A percentile compares a stretch with the other conserved stretches of the same genome.
These are phyloP conservation scores for Eutypella sp. DNA, from an alignment of 2,329 filamentous ascomycete genomes.

Conservation along the genomic window DNA sequence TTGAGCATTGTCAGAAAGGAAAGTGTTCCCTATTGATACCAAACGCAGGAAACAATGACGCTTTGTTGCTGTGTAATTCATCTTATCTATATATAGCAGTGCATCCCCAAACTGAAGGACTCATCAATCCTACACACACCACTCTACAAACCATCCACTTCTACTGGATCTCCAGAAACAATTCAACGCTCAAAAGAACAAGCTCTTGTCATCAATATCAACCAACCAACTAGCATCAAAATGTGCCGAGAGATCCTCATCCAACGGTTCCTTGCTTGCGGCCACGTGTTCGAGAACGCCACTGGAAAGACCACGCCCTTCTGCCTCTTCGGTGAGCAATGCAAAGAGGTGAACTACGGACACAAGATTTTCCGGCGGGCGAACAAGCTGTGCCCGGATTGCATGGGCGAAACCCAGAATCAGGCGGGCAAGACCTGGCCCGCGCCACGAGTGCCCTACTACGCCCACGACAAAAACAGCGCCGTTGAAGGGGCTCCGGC, in stretches of 20 bases:
- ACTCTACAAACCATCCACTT: too few relatives aligned
- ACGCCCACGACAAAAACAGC: not conserved
- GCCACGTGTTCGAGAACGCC: not conserved
- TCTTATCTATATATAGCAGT: too few relatives aligned
- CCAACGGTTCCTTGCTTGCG: not conserved
- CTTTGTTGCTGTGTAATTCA: too few relatives aligned
- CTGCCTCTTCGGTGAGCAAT: not conserved
- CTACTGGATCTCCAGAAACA: too few relatives aligned
- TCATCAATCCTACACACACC: too few relatives aligned
- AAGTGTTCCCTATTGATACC: too few relatives aligned
- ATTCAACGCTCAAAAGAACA: too few relatives aligned
- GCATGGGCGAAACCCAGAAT: not conserved
- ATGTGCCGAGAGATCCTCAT: not conserved
- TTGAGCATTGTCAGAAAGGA: too few relatives aligned
- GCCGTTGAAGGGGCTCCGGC: not conserved
- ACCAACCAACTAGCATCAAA: not conserved
- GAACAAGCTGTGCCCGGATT: not conserved
- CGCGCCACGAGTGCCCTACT: not conserved
- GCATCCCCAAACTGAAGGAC: too few relatives aligned
- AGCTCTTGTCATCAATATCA: too few relatives aligned
- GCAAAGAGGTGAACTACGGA: not conserved
- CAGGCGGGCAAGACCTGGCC: not conserved
- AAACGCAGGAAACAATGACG: too few relatives aligned
- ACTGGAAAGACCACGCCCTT: not conserved
- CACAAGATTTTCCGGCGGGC: not conserved